These are phyloP conservation scores for Artemisia annua DNA, from an alignment of 129 eudicot species.

Conservation along the genomic window DNA sequence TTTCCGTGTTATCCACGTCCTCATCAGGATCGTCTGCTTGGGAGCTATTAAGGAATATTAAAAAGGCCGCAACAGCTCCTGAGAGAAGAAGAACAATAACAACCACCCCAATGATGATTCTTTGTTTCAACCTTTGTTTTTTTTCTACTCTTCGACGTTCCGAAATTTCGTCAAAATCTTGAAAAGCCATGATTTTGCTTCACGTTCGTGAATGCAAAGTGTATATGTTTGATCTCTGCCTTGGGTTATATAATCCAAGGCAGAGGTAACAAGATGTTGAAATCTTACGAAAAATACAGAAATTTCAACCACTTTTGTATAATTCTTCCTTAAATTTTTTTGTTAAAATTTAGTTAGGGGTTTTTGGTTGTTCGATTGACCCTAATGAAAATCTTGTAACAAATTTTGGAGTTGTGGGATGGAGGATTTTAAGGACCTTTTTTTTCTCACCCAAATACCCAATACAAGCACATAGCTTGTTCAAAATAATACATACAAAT, in stretches of 20 bases:
- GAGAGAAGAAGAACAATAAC: conserved; percentile 30
- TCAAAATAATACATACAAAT: too few relatives aligned
- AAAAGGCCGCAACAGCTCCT: conserved; percentile 39
- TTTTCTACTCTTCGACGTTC: conserved; percentile 48
- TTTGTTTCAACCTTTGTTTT: conserved; percentile 40
- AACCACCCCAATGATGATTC: conserved; percentile 46
- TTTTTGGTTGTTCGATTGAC: conserved; percentile 27
- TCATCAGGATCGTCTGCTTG: conserved; percentile 16
- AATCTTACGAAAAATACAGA: conserved; percentile 7
- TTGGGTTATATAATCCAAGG: conserved; percentile 62
- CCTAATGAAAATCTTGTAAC: conserved; percentile 23
- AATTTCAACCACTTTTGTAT: not conserved
- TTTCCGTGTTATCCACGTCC: conserved; percentile 4
- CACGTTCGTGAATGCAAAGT: conserved; percentile 14
- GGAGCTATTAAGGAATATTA: conserved; percentile 27
- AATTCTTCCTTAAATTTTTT: not conserved
- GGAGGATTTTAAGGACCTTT: conserved; percentile 38
- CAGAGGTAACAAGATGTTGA: conserved; percentile 40
- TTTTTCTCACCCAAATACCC: conserved; percentile 32
- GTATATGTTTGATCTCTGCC: conserved; percentile 51
- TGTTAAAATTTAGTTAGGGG: conserved; percentile 20
- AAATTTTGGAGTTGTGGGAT: conserved; percentile 23
- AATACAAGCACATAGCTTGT: not conserved
- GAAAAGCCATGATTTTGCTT: conserved; percentile 62
- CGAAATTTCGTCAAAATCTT: conserved; percentile 66